Evolutionary conservation across 805 yeast genomes (phyloP).

Genomic region (Zygoascus biomembranicola): DNA sequence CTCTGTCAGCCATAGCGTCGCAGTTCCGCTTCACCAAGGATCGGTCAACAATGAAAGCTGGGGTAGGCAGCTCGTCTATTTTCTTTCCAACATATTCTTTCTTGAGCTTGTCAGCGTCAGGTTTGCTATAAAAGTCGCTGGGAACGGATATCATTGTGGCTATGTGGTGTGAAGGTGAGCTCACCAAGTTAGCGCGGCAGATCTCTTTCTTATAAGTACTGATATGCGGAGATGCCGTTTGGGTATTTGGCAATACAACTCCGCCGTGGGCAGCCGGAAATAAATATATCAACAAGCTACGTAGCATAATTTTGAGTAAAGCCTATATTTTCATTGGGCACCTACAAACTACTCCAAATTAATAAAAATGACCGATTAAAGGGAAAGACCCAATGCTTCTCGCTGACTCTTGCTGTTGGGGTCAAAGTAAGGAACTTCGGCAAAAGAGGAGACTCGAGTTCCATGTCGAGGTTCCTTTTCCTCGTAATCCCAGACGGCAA

Average conservation of each 20-base stretch:
- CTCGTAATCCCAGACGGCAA: constrained; percentile 13
- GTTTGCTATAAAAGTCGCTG: constrained; percentile 12
- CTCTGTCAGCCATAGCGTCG: constrained; percentile 40
- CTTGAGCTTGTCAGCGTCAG: constrained; percentile 14
- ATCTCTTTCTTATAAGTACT: constrained; percentile 2
- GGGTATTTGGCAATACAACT: no score
- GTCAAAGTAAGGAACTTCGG: constrained; percentile 46
- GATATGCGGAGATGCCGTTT: background rate
- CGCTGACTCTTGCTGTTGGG: constrained; percentile 9
- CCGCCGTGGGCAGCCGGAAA: no score
- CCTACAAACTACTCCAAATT: background rate
- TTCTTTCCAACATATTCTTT: constrained; percentile 35
- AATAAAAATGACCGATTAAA: no score
- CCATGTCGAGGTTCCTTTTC: constrained; percentile 37
- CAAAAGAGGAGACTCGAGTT: constrained; percentile 38
- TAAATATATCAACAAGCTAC: no score
- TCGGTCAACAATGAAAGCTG: constrained; percentile 45
- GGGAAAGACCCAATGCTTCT: constrained; percentile 7
- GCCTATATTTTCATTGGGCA: no score
- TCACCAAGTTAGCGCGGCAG: background rate
- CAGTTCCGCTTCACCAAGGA: constrained; percentile 37
- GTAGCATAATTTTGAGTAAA: no score
- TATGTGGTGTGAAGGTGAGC: background rate
- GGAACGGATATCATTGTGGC: constrained; percentile 4
- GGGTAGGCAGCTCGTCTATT: constrained; percentile 47